Evolutionary conservation across 257 asterid species (phyloP).

Genomic region (Nicotiana tomentosiformis): DNA sequence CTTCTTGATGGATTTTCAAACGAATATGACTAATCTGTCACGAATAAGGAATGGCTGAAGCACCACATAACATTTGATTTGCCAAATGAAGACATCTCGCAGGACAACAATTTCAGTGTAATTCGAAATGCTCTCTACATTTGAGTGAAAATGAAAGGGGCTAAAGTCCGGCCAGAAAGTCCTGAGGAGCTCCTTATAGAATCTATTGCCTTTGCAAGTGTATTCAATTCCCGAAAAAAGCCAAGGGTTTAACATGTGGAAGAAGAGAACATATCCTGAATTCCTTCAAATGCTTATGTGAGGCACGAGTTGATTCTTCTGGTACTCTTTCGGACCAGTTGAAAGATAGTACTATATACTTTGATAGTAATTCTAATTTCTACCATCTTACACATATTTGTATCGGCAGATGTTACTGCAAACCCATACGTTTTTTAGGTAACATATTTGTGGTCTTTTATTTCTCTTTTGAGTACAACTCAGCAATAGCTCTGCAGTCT

Average conservation of each 20-base stretch:
- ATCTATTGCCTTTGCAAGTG: conserved; percentile 6
- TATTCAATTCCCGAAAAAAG: conserved; percentile 12
- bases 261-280: background rate
- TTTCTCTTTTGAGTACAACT: too few relatives aligned
- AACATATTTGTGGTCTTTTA: too few relatives aligned
- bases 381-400: too few relatives aligned
- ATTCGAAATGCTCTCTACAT: background rate
- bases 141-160: background rate
- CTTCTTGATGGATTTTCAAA: background rate
- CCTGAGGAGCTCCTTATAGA: background rate
- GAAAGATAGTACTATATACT: background rate
- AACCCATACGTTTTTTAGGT: too few relatives aligned
- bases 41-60: too few relatives aligned
- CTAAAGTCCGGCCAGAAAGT: background rate
- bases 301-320: background rate
- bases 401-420: too few relatives aligned
- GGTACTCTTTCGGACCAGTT: conserved; percentile 3
- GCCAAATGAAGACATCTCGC: too few relatives aligned
- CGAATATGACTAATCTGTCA: background rate
- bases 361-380: too few relatives aligned
- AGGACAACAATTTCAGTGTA: background rate
- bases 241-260: conserved; percentile 8
- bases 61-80: too few relatives aligned
- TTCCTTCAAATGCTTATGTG: background rate
- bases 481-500: too few relatives aligned